Evolutionary conservation across 495 filamentous ascomycete genomes (phyloP).

Genomic region (Tricharina praecox): DNA sequence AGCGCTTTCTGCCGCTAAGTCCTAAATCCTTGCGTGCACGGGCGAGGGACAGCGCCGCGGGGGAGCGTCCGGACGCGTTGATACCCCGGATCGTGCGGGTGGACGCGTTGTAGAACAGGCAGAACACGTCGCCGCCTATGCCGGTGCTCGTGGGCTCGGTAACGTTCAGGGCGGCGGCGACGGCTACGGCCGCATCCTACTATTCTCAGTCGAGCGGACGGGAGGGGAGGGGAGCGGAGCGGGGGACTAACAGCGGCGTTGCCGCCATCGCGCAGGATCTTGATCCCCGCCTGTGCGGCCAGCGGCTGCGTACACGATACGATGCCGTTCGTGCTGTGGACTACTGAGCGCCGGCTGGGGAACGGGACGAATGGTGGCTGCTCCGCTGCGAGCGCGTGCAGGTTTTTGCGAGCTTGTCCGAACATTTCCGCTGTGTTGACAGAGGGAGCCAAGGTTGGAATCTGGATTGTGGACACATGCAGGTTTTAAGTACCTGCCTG

Average conservation of each 20-base stretch:
- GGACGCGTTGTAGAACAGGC: constrained; percentile 74
- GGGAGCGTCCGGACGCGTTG: constrained; percentile 80
- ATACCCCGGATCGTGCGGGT: constrained; percentile 66
- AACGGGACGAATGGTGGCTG: constrained; percentile 40
- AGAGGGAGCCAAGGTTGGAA: too few relatives aligned
- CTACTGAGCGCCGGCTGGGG: constrained; percentile 71
- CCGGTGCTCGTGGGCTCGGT: constrained; percentile 87
- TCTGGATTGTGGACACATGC: too few relatives aligned
- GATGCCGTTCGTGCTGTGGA: constrained; percentile 81
- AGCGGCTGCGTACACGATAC: constrained; percentile 83
- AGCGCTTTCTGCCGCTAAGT: constrained; percentile 38
- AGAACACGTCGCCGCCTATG: constrained; percentile 98
- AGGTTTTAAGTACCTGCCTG: too few relatives aligned
- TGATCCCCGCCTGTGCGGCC: constrained; percentile 72
- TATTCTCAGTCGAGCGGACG: not conserved
- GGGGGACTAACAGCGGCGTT: constrained; percentile 64
- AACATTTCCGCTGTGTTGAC: too few relatives aligned
- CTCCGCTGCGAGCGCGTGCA: not conserved
- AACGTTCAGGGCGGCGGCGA: constrained; percentile 77
- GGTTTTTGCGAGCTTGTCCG: not conserved
- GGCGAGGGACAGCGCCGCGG: constrained; percentile 50
- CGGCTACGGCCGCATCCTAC: constrained; percentile 86
- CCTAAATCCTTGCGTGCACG: constrained; percentile 51
- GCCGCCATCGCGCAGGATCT: constrained; percentile 66
- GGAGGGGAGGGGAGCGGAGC: not conserved